A percentile compares a stretch with the other conserved stretches of the same genome.
These are phyloP conservation scores for Colletotrichum cordylinicola DNA, from an alignment of 2,329 filamentous ascomycete species.

Conservation along the genomic window DNA sequence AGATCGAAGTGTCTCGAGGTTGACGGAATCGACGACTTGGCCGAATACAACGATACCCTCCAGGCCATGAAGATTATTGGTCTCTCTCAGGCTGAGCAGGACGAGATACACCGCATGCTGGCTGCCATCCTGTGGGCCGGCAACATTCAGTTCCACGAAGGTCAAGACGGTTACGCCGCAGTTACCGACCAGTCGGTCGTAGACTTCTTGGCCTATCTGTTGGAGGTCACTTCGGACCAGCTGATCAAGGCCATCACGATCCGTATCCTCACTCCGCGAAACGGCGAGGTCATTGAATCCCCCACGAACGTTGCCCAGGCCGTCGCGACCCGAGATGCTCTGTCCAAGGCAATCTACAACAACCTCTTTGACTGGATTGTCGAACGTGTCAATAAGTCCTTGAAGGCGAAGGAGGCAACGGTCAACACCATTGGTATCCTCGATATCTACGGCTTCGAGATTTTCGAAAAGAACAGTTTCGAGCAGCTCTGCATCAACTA, in stretches of 20 bases:
- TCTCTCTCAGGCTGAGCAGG: slow-evolving; percentile 85
- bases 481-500: slow-evolving; percentile 99
- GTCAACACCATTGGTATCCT: slow-evolving; percentile 92
- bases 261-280: slow-evolving; percentile 77
- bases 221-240: slow-evolving; percentile 83
- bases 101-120: slow-evolving; percentile 96
- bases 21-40: slow-evolving; percentile 88
- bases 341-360: slow-evolving; percentile 95
- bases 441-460: slow-evolving; percentile 99
- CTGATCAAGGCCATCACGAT: slow-evolving; percentile 89
- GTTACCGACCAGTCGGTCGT: slow-evolving; percentile 90
- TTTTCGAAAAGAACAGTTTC: slow-evolving; percentile 99
- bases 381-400: slow-evolving; percentile 84
- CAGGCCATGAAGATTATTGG: slow-evolving; percentile 97
- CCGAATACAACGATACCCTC: slow-evolving; percentile 88
- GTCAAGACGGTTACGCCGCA: slow-evolving; percentile 85
- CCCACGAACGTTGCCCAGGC: slow-evolving; percentile 91
- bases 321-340: slow-evolving; percentile 82
- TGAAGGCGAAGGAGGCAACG: slow-evolving; percentile 78
- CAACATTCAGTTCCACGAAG: slow-evolving; percentile 90
- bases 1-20: slow-evolving; percentile 95
- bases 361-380: slow-evolving; percentile 99
- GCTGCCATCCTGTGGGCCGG: slow-evolving; percentile 92
- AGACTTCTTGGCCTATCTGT: slow-evolving; percentile 90
- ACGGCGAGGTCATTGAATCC: slow-evolving; percentile 71